These are phyloP conservation scores for Ogataea philodendri DNA, from an alignment of 805 yeast species.

Conservation along the genomic window DNA sequence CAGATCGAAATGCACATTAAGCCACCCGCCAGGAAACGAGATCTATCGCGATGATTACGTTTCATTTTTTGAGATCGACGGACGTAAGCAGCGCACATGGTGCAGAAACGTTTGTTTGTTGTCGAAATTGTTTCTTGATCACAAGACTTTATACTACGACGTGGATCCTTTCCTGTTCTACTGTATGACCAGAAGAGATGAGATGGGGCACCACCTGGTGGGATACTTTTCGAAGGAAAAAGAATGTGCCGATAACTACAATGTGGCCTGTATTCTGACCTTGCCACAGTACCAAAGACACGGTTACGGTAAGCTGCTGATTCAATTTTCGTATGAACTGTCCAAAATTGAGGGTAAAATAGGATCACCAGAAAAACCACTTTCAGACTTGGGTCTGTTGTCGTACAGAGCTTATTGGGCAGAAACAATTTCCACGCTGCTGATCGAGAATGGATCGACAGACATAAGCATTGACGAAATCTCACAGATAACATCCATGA, in stretches of 20 bases:
- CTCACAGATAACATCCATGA: conserved; percentile 84
- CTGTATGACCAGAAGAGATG: conserved; percentile 90
- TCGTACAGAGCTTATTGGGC: conserved; percentile 97
- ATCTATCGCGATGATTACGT: conserved; percentile 90
- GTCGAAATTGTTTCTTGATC: conserved; percentile 90
- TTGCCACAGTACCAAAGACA: conserved; percentile 94
- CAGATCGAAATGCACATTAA: conserved; percentile 79
- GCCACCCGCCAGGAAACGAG: conserved; percentile 98
- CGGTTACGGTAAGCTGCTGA: conserved; percentile 89
- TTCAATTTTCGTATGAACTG: conserved; percentile 90
- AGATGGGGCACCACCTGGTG: conserved; percentile 89
- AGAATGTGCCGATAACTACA: conserved; percentile 91
- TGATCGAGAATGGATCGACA: conserved; percentile 56
- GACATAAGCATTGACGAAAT: conserved; percentile 82
- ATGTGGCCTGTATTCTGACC: conserved; percentile 95
- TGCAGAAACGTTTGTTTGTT: conserved; percentile 90
- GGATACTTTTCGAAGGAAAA: conserved; percentile 97
- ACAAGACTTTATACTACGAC: conserved; percentile 93
- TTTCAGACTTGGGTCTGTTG: conserved; percentile 88
- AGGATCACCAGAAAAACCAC: conserved; percentile 97
- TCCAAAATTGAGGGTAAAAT: conserved; percentile 84
- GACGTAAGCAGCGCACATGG: conserved; percentile 94
- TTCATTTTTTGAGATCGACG: conserved; percentile 96
- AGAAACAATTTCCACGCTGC: conserved; percentile 72
- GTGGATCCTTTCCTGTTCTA: conserved; percentile 97